Percentiles rank a stretch among this genome's conserved stretches.
phyloP scores from a whole-genome alignment of 176 grass and related monocot genomes.

The Oryza australiensis region DNA sequence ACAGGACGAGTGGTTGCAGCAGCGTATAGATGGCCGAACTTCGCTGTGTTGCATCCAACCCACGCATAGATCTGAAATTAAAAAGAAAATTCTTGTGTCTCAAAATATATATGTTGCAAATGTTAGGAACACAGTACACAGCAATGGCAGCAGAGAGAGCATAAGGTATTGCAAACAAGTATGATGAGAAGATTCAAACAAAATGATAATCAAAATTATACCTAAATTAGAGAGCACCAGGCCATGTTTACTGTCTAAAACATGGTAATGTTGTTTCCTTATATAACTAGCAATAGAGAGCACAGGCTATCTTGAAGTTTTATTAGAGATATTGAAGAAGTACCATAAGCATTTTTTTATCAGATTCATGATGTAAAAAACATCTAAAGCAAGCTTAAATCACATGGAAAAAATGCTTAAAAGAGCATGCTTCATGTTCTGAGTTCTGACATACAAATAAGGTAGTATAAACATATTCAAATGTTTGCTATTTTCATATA shows the following conservation, averaged over 20 bases:
- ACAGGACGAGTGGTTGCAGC: conserved; percentile 78
- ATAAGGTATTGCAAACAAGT: neutral
- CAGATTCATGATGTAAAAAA: neutral
- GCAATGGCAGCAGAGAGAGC: neutral
- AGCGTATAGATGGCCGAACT: conserved; percentile 88
- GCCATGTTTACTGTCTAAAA: no score
- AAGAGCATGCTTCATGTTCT: conserved; percentile 1
- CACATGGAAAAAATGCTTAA: neutral
- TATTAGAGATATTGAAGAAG: neutral
- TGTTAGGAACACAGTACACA: neutral
- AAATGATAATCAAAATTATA: neutral
- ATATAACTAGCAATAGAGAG: no score
- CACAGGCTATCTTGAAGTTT: neutral
- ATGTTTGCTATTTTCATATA: neutral
- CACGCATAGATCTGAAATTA: conserved; percentile 77
- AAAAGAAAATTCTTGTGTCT: neutral
- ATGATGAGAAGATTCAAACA: neutral
- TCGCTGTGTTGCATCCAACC: conserved; percentile 85
- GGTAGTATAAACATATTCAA: neutral
- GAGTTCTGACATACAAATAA: neutral
- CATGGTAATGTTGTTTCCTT: no score
- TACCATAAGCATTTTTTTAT: neutral
- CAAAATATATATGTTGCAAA: neutral
- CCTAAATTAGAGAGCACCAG: neutral
- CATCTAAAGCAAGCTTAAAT: conserved; percentile 16